A percentile compares a stretch with the other conserved stretches of the same genome.
Conservation (phyloP, 2,329 filamentous ascomycete genomes). For the Trichoderma sp. region DNA sequence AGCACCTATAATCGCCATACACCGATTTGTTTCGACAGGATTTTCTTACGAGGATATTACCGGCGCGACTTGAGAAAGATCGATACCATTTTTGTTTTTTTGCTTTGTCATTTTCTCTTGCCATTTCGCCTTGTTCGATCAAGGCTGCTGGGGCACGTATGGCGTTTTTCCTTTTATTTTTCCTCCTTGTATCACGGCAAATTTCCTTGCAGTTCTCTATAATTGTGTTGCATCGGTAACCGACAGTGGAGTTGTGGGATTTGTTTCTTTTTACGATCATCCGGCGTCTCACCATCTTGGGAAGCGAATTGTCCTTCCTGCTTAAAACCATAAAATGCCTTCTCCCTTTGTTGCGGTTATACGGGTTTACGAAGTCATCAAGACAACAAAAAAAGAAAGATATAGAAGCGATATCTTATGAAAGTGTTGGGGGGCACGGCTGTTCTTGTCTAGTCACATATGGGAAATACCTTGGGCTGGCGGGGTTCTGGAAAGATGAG, state of each 20-base stretch:
- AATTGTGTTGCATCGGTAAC: slow-evolving; percentile 21
- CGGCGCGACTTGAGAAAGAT: slow-evolving; percentile 45
- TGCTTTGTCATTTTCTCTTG: slow-evolving; percentile 34
- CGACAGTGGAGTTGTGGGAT: slow-evolving; percentile 24
- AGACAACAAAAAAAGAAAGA: slow-evolving; percentile 40
- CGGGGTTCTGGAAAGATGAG: slow-evolving; percentile 34
- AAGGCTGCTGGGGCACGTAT: slow-evolving; percentile 45
- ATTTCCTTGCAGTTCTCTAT: slow-evolving; percentile 24
- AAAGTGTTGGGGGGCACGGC: slow-evolving; percentile 31
- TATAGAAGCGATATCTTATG: slow-evolving; percentile 45
- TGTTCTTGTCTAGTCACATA: slow-evolving; percentile 41
- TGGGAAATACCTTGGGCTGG: slow-evolving; percentile 33
- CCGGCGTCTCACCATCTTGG: slow-evolving; percentile 19
- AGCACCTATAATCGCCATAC: slow-evolving; percentile 49
- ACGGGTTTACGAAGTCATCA: slow-evolving; percentile 49
- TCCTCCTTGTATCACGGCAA: slow-evolving; percentile 37
- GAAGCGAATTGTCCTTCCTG: slow-evolving; percentile 13
- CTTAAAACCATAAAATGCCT: slow-evolving; percentile 31
- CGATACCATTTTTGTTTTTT: slow-evolving; percentile 46
- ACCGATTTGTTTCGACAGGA: slow-evolving; percentile 40
- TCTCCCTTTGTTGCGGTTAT: slow-evolving; percentile 29
- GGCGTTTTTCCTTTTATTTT: slow-evolving; percentile 28
- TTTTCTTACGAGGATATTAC: slow-evolving; percentile 34
- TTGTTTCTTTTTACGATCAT: slow-evolving; percentile 19
- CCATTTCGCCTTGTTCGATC: slow-evolving; percentile 36